Percentiles rank a stretch among this genome's conserved stretches.
These are phyloP conservation scores for Gynostemma pentaphyllum DNA, from an alignment of 306 rosid species.

Conservation along the genomic window DNA sequence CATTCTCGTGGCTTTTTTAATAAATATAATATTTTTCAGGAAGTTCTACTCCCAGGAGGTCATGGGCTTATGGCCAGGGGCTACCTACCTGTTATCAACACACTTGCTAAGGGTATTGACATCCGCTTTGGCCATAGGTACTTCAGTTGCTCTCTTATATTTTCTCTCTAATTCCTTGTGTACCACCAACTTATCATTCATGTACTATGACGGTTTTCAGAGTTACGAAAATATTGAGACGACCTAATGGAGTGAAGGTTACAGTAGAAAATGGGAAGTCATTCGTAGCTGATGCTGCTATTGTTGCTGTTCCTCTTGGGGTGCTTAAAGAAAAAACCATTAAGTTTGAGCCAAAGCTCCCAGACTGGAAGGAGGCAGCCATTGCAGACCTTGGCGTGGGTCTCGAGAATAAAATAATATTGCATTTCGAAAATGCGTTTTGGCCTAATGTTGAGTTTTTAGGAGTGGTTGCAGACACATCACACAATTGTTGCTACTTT, in stretches of 20 bases:
- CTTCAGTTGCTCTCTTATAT: neutral
- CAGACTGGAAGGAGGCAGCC: constrained; percentile 96
- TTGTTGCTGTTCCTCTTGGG: constrained; percentile 88
- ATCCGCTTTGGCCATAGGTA: constrained; percentile 81
- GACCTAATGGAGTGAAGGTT: constrained; percentile 70
- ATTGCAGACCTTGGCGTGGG: constrained; percentile 86
- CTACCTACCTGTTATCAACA: constrained; percentile 83
- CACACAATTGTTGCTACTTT: constrained; percentile 92
- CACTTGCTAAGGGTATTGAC: constrained; percentile 94
- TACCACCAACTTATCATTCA: constrained; percentile 8
- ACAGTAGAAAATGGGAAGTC: constrained; percentile 63
- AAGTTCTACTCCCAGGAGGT: constrained; percentile 95
- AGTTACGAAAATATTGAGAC: constrained; percentile 71
- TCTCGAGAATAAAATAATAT: constrained; percentile 75
- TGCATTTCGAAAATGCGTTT: constrained; percentile 82
- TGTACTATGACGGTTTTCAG: constrained; percentile 29
- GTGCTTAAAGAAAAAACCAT: constrained; percentile 70
- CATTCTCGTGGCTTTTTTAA: constrained; percentile 5
- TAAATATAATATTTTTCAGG: constrained; percentile 29
- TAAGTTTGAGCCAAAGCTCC: constrained; percentile 85
- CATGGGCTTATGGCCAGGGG: constrained; percentile 99
- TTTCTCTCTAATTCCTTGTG: neutral
- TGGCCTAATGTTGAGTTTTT: constrained; percentile 99
- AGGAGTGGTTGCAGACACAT: constrained; percentile 92
- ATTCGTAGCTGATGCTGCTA: constrained; percentile 81